Conservation (phyloP, 805 yeast genomes). For the Barnettozyma californica region DNA sequence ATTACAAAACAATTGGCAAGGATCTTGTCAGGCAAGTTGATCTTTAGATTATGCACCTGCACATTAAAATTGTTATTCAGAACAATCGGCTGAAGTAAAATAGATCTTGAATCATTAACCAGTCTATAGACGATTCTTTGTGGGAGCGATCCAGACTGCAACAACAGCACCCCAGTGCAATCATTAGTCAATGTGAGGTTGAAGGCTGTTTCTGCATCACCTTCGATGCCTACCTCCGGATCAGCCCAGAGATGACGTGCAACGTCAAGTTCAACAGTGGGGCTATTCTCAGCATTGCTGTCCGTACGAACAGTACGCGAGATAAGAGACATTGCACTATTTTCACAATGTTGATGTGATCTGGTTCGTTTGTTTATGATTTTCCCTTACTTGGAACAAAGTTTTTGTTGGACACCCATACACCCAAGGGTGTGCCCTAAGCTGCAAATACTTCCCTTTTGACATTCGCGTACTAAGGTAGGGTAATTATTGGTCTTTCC, state of each 20-base stretch:
- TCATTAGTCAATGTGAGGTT: constrained; percentile 13
- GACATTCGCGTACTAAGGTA: not conserved
- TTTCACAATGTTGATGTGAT: not conserved
- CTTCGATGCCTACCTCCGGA: not conserved
- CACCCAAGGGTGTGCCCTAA: constrained; percentile 8
- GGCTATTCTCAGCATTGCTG: not conserved
- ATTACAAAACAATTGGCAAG: constrained; percentile 34
- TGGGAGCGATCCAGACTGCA: constrained; percentile 18
- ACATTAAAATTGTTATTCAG: constrained; percentile 21
- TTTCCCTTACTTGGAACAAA: not conserved
- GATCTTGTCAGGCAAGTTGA: constrained; percentile 35
- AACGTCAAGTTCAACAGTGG: constrained; percentile 18
- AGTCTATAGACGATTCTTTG: constrained; percentile 26
- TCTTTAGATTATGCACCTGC: constrained; percentile 17
- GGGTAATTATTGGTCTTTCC: not conserved
- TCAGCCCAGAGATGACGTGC: constrained; percentile 21
- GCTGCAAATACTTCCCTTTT: not conserved
- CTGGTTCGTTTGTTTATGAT: constrained; percentile 5
- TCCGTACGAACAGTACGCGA: constrained; percentile 11
- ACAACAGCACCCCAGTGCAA: constrained; percentile 17
- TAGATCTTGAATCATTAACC: constrained; percentile 14
- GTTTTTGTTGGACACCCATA: constrained; percentile 1
- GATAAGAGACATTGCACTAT: constrained; percentile 2
- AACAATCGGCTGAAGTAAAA: constrained; percentile 19
- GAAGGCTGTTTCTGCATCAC: constrained; percentile 22